Conservation (phyloP, 2,329 filamentous ascomycete species). For the Colletotrichum spinosum region DNA sequence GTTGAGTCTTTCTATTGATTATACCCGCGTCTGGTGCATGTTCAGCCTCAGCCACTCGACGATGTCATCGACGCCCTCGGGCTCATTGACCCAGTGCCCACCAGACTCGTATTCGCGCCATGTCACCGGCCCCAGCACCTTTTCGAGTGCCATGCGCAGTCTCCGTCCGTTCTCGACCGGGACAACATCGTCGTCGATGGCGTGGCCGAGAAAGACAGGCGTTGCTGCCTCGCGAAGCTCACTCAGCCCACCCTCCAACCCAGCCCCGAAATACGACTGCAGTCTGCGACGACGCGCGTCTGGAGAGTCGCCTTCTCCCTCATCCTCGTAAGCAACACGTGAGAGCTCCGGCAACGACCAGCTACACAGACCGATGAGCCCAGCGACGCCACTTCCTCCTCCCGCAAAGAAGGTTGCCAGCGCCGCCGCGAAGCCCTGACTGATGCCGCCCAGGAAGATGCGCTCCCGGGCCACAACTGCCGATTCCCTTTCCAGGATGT, state of each 20-base stretch:
- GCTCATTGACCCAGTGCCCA: conserved; percentile 45
- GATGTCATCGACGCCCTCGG: conserved; percentile 42
- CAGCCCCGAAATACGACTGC: neutral
- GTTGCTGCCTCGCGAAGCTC: conserved; percentile 2
- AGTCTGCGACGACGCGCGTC: neutral
- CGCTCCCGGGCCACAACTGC: conserved; percentile 36
- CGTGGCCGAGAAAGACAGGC: conserved; percentile 45
- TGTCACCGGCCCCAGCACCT: conserved; percentile 33
- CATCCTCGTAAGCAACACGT: neutral
- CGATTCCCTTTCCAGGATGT: conserved; percentile 41
- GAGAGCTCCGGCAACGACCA: conserved; percentile 37
- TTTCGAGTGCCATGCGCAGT: conserved; percentile 39
- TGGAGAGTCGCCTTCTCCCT: neutral
- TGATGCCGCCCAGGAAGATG: conserved; percentile 47
- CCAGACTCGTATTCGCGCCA: conserved; percentile 45
- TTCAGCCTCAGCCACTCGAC: conserved; percentile 10
- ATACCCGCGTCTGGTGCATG: neutral
- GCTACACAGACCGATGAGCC: conserved; percentile 44
- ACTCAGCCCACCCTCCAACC: neutral
- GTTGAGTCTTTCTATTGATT: neutral
- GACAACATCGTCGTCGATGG: conserved; percentile 44
- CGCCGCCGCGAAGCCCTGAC: conserved; percentile 46
- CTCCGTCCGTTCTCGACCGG: conserved; percentile 41
- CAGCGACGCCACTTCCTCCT: conserved; percentile 38
- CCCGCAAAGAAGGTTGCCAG: conserved; percentile 37